Base-by-base conservation (phyloP, 371 early-diverging fungal genomes). In the Basidiobolus meristosporus region DNA sequence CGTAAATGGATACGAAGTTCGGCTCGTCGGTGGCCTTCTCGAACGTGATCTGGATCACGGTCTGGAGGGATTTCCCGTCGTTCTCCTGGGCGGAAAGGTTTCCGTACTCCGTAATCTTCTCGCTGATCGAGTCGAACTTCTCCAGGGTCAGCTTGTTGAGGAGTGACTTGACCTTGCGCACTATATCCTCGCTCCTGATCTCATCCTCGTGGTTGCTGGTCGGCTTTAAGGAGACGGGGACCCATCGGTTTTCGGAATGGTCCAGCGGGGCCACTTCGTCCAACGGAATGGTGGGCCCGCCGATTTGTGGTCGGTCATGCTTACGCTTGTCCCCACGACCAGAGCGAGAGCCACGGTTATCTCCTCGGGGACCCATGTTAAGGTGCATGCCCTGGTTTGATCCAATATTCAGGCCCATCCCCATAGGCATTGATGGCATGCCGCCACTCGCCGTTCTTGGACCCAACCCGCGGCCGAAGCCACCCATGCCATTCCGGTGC, bases 21-120 rank as follows among this genome's bases (percentile, higher is more conserved):
- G 86, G 70, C 60, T 97, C 93, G 47, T 90, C 92, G 38, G 85
- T 69, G 4, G 98, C 93, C 63, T 97, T 95, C 26, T 90, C 85
- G 48, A 89, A 95, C 36, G 87, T 74, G 17, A 80, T 63, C 39
- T 64, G 65, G 47, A 93, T 83, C 31, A 92, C 76, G 39, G 68
- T 70, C 43, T 65, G 64, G 37, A 96, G 57, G 2, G 82, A 70
- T 14, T 60, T 53, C 26, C 81, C 81, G 46, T 77, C 66, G 0
- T 55, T 56, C 57, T 80, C 81, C 44, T 70, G 63, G 44, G 54
- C 55, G 10, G 80, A 77, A 54, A 72, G 53, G 40, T 72, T 58
- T 26, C 77, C 84, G 52, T 74, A 68, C n/a, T 70, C 70, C 44
- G 82, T 53, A 42, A 97, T 79, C 60, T 95, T 79, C 39, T 59